A percentile compares a stretch with the other conserved stretches of the same genome.
Conservation (phyloP, 2,329 filamentous ascomycete species). For the Mycogone perniciosa region DNA sequence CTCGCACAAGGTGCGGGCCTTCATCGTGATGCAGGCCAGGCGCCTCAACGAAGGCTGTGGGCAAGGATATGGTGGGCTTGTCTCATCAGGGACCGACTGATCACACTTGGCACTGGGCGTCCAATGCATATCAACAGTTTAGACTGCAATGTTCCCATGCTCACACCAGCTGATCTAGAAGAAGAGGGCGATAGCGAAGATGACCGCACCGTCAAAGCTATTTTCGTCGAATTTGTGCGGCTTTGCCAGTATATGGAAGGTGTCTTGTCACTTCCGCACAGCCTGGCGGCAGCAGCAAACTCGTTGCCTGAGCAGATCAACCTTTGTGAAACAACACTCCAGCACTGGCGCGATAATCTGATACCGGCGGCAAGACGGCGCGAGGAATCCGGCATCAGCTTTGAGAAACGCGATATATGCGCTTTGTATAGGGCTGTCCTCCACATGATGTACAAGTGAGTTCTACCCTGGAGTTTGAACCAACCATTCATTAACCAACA, state of each 20-base stretch:
- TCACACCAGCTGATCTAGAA: slow-evolving; percentile 12
- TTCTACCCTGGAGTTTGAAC: background rate
- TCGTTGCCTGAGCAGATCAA: slow-evolving; percentile 10
- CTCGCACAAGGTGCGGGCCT: slow-evolving; percentile 16
- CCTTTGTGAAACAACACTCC: slow-evolving; percentile 13
- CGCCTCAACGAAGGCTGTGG: slow-evolving; percentile 15
- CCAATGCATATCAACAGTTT: slow-evolving; percentile 19
- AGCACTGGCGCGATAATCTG: slow-evolving; percentile 6
- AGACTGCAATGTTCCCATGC: slow-evolving; percentile 16
- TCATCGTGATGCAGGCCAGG: slow-evolving; percentile 11
- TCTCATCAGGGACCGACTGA: slow-evolving; percentile 15
- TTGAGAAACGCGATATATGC: slow-evolving; percentile 6
- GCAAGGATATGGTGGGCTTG: slow-evolving; percentile 18
- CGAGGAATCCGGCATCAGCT: background rate
- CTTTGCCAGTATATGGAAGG: slow-evolving; percentile 18
- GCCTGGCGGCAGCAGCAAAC: background rate
- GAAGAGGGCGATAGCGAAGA: slow-evolving; percentile 15
- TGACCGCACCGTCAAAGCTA: slow-evolving; percentile 13
- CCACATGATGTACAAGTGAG: slow-evolving; percentile 12
- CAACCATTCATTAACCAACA: background rate
- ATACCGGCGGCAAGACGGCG: background rate
- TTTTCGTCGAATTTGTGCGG: slow-evolving; percentile 17
- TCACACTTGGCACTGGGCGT: slow-evolving; percentile 16
- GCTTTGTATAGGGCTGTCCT: slow-evolving; percentile 5
- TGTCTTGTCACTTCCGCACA: slow-evolving; percentile 13